A percentile compares a stretch with the other conserved stretches of the same genome.
Conservation (phyloP, 2,329 filamentous ascomycete genomes). For the Fusarium sp. region DNA sequence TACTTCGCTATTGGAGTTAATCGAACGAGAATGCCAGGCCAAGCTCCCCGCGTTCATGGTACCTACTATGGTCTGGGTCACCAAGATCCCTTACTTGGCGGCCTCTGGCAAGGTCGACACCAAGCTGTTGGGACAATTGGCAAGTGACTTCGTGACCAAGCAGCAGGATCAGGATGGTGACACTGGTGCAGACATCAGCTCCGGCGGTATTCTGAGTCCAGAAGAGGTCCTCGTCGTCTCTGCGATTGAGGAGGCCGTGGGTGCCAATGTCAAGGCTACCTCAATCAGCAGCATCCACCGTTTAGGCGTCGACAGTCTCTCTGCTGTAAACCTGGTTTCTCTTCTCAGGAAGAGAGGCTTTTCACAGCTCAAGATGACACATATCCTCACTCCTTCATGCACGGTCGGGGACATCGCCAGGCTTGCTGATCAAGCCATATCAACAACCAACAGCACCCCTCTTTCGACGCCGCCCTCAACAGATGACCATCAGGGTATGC, state of each 20-base stretch:
- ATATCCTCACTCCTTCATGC: background rate
- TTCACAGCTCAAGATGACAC: constrained; percentile 4
- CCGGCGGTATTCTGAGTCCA: background rate
- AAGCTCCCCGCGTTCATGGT: constrained; percentile 28
- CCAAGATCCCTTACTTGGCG: constrained; percentile 21
- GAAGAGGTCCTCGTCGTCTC: background rate
- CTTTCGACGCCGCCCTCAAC: background rate
- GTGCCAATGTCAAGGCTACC: background rate
- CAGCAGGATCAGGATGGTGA: background rate
- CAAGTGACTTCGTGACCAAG: background rate
- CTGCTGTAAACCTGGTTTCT: constrained; percentile 18
- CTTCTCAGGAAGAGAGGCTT: constrained; percentile 5
- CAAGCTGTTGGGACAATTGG: constrained; percentile 9
- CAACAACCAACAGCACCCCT: background rate
- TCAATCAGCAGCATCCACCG: constrained; percentile 6
- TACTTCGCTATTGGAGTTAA: background rate
- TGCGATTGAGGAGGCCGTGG: constrained; percentile 2
- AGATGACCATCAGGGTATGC: background rate
- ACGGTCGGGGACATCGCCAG: background rate
- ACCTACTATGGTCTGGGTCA: constrained; percentile 8
- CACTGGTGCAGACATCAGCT: accelerated
- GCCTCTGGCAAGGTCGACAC: constrained; percentile 30
- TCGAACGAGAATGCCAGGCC: constrained; percentile 6
- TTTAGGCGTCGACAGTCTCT: constrained; percentile 24
- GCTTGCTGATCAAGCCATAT: background rate